These are phyloP conservation scores for Tubosaeta sp. DNA, from an alignment of 768 basidiomycete genomes.

Conservation along the genomic window DNA sequence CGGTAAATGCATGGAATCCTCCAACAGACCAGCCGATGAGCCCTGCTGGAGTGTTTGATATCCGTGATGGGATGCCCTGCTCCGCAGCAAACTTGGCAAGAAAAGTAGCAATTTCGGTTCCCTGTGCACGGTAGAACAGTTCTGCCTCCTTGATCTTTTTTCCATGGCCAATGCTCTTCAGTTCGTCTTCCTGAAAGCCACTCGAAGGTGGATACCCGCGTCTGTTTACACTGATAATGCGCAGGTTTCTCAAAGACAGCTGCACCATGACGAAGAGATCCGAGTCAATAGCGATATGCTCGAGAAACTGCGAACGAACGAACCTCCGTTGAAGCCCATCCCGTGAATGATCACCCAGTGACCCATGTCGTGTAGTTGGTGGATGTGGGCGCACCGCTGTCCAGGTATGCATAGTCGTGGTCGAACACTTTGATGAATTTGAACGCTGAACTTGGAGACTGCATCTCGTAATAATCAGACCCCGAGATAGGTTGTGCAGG, in stretches of 20 bases:
- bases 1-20: slow-evolving; percentile 7
- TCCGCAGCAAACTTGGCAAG: slow-evolving; percentile 12
- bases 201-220: slow-evolving; percentile 27
- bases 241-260: no score
- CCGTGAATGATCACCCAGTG: slow-evolving; percentile 23
- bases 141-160: slow-evolving; percentile 17
- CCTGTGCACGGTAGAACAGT: slow-evolving; percentile 12
- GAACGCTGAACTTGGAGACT: neutral
- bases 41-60: neutral
- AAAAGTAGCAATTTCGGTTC: slow-evolving; percentile 17
- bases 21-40: slow-evolving; percentile 22
- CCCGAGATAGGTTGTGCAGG: no score
- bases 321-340: slow-evolving; percentile 5
- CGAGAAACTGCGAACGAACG: no score
- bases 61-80: slow-evolving; percentile 13
- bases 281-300: no score
- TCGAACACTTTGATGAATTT: slow-evolving; percentile 12
- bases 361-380: slow-evolving; percentile 20
- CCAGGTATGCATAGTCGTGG: no score
- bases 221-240: slow-evolving; percentile 12
- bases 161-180: slow-evolving; percentile 5
- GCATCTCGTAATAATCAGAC: no score
- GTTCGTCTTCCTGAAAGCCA: slow-evolving; percentile 12
- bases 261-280: no score
- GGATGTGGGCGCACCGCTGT: slow-evolving; percentile 18